Conservation (phyloP, 805 yeast species). For the Saccharomycodes ludwigii region DNA sequence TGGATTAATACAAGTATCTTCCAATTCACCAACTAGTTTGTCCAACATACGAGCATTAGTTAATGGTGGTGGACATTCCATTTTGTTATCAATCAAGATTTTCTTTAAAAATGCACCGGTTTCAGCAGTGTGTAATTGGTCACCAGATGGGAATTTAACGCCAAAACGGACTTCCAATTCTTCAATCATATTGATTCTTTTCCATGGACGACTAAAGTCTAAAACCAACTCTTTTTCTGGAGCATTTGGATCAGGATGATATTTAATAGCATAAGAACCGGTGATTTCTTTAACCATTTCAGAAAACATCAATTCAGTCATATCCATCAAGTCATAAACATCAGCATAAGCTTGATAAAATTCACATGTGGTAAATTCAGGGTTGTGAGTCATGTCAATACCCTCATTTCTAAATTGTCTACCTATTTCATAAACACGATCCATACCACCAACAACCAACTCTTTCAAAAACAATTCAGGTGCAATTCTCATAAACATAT, state of each 20-base stretch:
- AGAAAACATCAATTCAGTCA: conserved; percentile 84
- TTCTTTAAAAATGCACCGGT: conserved; percentile 83
- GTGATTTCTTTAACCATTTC: conserved; percentile 96
- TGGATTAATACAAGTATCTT: conserved; percentile 90
- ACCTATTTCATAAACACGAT: conserved; percentile 96
- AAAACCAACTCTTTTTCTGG: conserved; percentile 67
- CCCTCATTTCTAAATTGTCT: conserved; percentile 99
- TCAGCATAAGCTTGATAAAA: conserved; percentile 97
- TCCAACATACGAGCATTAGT: conserved; percentile 99
- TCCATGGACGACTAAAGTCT: conserved; percentile 96
- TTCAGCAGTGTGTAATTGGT: conserved; percentile 84
- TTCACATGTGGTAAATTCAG: conserved; percentile 98
- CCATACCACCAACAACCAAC: conserved; percentile 96
- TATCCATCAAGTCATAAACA: conserved; percentile 85
- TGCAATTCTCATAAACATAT: conserved; percentile 95
- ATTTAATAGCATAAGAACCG: conserved; percentile 73
- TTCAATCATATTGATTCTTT: conserved; percentile 94
- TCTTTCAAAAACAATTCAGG: conserved; percentile 95
- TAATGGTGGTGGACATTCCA: conserved; percentile 83
- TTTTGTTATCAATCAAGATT: conserved; percentile 61
- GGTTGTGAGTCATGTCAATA: conserved; percentile 97
- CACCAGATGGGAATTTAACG: conserved; percentile 92
- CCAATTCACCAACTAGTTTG: conserved; percentile 93
- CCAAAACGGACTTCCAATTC: conserved; percentile 78
- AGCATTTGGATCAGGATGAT: conserved; percentile 94